Base-by-base conservation (phyloP, 371 early-diverging fungal genomes). In the Mucor circinelloides region DNA sequence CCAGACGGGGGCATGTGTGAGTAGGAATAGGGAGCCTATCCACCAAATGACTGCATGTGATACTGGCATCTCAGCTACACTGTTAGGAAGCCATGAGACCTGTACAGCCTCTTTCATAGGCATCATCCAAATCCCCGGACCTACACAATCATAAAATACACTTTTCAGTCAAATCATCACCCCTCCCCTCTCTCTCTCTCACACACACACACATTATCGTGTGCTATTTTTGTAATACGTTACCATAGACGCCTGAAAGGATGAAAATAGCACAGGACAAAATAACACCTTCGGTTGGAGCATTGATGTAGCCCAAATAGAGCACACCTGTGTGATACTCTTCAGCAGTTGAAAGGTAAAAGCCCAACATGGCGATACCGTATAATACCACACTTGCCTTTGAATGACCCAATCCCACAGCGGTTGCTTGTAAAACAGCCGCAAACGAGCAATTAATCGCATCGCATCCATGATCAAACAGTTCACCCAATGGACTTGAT, bases 271-370 rank as follows among this genome's bases (percentile, higher is more conserved):
- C 58, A 74, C 91, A 91, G 7, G 90, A 89, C 6, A 93, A 44
- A 34, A 95, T 79, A 25, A 99, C 86, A n/a, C 97, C 95, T 77
- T 99, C 99, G 1, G 98, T 94, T 12, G 99, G 98, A 8, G 97
- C 99, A 66, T 95, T 97, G 72, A 98, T 77, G 65, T 94, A 91
- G 15, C 97, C 95, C 23, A 99, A 85, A 77, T 94, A 96, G 46
- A 99, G 85, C 0, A 88, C 86, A 10, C 95, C 95, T 1, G 98
- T 97, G 81, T 97, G 95, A 76, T 97, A 99, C 73, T 96, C 97
- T 75, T 99, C 97, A 84, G 95, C 95, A 0, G 96, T 95, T 23
- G 95, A 93, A 64, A 96, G 78, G 85, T 93, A 99, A 80, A 97
- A 99, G 36, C 91, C 87, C 58, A 89, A 67, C 28, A 90, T 85